Evolutionary conservation across 805 yeast genomes (phyloP).

Genomic region (Brettanomyces custersianus): DNA sequence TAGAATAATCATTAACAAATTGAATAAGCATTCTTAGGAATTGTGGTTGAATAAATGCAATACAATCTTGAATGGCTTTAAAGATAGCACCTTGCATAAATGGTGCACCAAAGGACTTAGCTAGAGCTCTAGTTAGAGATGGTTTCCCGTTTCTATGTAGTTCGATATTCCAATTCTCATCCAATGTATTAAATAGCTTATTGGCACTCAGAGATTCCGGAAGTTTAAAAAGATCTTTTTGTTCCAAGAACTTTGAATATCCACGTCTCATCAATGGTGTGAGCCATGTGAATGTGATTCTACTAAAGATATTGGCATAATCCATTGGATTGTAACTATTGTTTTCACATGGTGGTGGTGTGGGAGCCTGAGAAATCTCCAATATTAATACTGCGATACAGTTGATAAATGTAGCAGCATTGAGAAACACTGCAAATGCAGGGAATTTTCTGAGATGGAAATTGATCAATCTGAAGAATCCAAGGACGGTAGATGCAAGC

Average conservation of each 20-base stretch:
- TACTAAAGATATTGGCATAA: constrained; percentile 40
- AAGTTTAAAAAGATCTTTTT: constrained; percentile 66
- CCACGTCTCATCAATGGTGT: constrained; percentile 48
- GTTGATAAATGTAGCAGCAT: constrained; percentile 23
- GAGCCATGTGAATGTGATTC: constrained; percentile 52
- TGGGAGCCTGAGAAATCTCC: constrained; percentile 35
- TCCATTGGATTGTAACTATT: constrained; percentile 35
- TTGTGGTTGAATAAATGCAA: constrained; percentile 86
- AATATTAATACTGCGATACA: constrained; percentile 32
- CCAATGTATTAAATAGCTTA: constrained; percentile 40
- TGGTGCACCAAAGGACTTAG: constrained; percentile 67
- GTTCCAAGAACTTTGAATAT: constrained; percentile 33
- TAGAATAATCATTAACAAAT: constrained; percentile 44
- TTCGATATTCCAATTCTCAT: constrained; percentile 54
- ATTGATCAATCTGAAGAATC: constrained; percentile 35
- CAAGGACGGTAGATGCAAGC: constrained; percentile 47
- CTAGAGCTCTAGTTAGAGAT: constrained; percentile 36
- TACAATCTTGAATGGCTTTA: constrained; percentile 65
- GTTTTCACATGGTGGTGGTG: constrained; percentile 22
- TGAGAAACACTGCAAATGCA: constrained; percentile 23
- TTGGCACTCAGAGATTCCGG: constrained; percentile 59
- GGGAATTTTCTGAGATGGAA: constrained; percentile 28
- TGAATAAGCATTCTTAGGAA: constrained; percentile 56
- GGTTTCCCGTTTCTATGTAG: constrained; percentile 22
- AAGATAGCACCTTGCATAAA: constrained; percentile 63